These are phyloP conservation scores for Nemania sp. DNA, from an alignment of 2,329 filamentous ascomycete species.

Conservation along the genomic window DNA sequence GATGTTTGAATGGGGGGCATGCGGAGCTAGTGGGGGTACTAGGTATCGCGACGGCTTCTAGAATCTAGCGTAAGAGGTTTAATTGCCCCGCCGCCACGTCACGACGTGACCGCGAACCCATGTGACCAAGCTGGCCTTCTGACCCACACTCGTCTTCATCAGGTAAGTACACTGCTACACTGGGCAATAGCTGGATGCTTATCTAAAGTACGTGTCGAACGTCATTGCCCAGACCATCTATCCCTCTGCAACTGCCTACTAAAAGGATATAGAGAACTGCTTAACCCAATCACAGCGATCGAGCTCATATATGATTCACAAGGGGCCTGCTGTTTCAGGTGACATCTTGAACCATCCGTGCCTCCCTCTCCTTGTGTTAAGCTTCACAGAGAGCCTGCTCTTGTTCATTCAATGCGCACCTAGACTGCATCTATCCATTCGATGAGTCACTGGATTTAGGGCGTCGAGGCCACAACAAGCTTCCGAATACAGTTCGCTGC, in stretches of 20 bases:
- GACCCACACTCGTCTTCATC: slow-evolving; percentile 1
- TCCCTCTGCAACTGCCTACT: neutral
- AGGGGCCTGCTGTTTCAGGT: slow-evolving; percentile 6
- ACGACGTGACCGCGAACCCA: slow-evolving; percentile 21
- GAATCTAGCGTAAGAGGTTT: no score
- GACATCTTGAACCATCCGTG: neutral
- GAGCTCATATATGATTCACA: neutral
- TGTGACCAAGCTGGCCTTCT: slow-evolving; percentile 18
- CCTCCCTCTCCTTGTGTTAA: neutral
- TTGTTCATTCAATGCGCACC: neutral
- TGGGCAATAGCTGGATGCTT: no score
- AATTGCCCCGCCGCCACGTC: no score
- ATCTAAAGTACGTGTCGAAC: no score
- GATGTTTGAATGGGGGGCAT: neutral
- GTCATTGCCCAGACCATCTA: no score
- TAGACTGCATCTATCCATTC: neutral
- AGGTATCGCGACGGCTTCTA: no score
- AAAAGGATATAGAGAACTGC: neutral
- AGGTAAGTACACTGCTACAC: no score
- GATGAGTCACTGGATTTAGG: slow-evolving; percentile 2
- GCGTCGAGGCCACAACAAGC: neutral
- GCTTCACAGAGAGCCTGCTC: no score
- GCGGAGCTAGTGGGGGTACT: no score
- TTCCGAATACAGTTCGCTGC: neutral
- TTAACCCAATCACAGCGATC: neutral